Conservation (phyloP, 768 basidiomycete species). For the Hericium coralloides region DNA sequence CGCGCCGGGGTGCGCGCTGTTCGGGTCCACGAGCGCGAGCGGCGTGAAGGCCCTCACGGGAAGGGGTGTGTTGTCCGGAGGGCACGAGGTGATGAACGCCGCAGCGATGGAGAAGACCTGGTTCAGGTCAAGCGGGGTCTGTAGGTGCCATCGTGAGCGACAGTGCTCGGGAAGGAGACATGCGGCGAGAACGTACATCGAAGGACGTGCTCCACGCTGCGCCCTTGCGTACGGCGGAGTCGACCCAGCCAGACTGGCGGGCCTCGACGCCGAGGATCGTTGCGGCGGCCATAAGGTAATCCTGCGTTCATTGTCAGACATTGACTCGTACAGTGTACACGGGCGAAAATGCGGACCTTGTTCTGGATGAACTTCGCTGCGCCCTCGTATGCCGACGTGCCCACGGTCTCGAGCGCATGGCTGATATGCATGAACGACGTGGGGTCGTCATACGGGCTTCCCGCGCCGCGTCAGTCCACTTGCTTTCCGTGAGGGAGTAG, state of each 20-base stretch:
- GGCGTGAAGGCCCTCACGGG: constrained; percentile 44
- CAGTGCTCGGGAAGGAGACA: constrained; percentile 14
- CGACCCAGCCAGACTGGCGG: constrained; percentile 57
- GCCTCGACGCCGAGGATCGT: constrained; percentile 52
- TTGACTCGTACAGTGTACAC: constrained; percentile 2
- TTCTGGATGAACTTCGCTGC: constrained; percentile 39
- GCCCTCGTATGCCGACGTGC: constrained; percentile 47
- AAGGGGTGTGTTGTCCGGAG: constrained; percentile 38
- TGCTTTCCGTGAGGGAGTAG: background rate
- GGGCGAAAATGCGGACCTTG: constrained; percentile 28
- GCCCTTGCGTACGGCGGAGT: constrained; percentile 35
- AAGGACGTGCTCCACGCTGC: constrained; percentile 52
- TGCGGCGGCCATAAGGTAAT: constrained; percentile 44
- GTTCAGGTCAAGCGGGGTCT: constrained; percentile 33
- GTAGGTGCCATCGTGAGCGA: background rate
- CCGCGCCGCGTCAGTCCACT: background rate
- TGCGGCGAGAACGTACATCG: constrained; percentile 26
- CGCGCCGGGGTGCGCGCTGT: constrained; percentile 8
- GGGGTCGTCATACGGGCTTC: constrained; percentile 37
- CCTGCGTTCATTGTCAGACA: constrained; percentile 12
- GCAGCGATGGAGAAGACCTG: constrained; percentile 33
- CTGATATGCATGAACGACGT: constrained; percentile 41
- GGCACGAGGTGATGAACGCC: constrained; percentile 45
- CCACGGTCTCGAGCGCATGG: constrained; percentile 45
- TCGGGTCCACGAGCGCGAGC: constrained; percentile 24